A percentile compares a stretch with the other conserved stretches of the same genome.
Evolutionary conservation across 495 filamentous ascomycete species (phyloP).

Genomic region (Penicillium mononematosum): DNA sequence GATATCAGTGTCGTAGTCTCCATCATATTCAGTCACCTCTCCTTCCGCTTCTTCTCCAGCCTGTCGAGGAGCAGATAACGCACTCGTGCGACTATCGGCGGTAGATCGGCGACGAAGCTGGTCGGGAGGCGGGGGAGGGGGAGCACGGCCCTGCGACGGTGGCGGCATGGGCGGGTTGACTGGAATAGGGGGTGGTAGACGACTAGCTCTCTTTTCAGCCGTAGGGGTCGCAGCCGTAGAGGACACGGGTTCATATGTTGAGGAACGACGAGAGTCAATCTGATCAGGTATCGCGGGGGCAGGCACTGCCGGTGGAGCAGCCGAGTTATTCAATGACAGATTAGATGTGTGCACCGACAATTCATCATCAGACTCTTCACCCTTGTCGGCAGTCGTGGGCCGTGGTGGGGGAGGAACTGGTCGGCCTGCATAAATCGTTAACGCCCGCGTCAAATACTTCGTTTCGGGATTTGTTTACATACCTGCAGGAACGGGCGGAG

Average conservation of each 20-base stretch:
- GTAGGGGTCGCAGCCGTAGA: slow-evolving; percentile 49
- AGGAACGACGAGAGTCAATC: slow-evolving; percentile 40
- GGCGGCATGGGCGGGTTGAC: slow-evolving; percentile 48
- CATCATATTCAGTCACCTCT: slow-evolving; percentile 92
- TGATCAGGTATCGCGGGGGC: slow-evolving; percentile 49
- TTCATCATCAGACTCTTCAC: slow-evolving; percentile 93
- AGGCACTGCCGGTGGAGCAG: slow-evolving; percentile 46
- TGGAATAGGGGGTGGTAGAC: slow-evolving; percentile 51
- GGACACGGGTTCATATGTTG: slow-evolving; percentile 46
- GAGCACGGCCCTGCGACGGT: slow-evolving; percentile 59
- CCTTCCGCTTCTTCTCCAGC: slow-evolving; percentile 67
- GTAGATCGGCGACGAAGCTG: slow-evolving; percentile 61
- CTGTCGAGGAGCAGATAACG: slow-evolving; percentile 39
- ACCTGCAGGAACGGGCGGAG: slow-evolving; percentile 68
- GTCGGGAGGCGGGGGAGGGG: slow-evolving; percentile 75
- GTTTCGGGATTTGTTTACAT: slow-evolving; percentile 38
- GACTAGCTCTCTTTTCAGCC: slow-evolving; percentile 52
- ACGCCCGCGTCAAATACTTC: slow-evolving; percentile 10
- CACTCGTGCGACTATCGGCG: slow-evolving; percentile 48
- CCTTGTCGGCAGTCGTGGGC: slow-evolving; percentile 65
- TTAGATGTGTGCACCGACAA: slow-evolving; percentile 64
- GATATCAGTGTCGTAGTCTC: slow-evolving; percentile 98
- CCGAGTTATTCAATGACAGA: slow-evolving; percentile 42
- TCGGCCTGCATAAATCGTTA: slow-evolving; percentile 50
- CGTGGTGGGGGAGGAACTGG: slow-evolving; percentile 52